Evolutionary conservation across 2,329 filamentous ascomycete genomes (phyloP).

Genomic region (Talaromyces amestolkiae): DNA sequence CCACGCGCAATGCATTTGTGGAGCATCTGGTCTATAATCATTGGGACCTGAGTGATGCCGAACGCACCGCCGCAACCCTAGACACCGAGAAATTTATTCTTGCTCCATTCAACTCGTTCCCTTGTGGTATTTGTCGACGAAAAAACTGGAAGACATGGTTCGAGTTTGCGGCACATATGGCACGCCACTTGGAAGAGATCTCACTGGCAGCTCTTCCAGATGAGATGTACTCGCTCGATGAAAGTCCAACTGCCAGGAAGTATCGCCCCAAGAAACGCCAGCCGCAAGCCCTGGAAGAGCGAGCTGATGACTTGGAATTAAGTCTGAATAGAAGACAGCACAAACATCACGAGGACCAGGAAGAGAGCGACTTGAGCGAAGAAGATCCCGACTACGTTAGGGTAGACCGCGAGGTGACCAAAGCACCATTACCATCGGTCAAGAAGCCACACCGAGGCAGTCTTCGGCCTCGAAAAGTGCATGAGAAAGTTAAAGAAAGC

Average conservation of each 20-base stretch:
- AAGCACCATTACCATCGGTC: neutral
- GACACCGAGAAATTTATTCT: conserved; percentile 6
- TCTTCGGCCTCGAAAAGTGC: conserved; percentile 9
- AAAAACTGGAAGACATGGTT: conserved; percentile 14
- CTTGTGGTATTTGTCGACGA: conserved; percentile 10
- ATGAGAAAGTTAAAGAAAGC: neutral
- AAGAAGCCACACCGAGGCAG: conserved; percentile 11
- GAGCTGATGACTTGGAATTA: neutral
- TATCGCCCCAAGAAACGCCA: neutral
- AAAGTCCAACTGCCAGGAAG: neutral
- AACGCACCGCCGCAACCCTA: conserved; percentile 11
- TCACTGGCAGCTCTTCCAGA: conserved; percentile 4
- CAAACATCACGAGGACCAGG: neutral
- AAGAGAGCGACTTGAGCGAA: neutral
- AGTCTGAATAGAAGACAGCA: neutral
- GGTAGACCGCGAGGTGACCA: neutral
- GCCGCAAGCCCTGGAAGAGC: neutral
- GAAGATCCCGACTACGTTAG: conserved; percentile 7
- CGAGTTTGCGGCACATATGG: conserved; percentile 9
- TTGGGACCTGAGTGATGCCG: conserved; percentile 8
- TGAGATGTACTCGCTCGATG: neutral
- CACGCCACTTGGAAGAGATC: conserved; percentile 16
- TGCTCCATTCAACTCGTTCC: conserved; percentile 5
- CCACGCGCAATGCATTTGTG: conserved; percentile 13
- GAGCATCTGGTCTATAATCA: conserved; percentile 15